Conservation (phyloP, 441 rosid genomes). For the Aquilaria agallochum region DNA sequence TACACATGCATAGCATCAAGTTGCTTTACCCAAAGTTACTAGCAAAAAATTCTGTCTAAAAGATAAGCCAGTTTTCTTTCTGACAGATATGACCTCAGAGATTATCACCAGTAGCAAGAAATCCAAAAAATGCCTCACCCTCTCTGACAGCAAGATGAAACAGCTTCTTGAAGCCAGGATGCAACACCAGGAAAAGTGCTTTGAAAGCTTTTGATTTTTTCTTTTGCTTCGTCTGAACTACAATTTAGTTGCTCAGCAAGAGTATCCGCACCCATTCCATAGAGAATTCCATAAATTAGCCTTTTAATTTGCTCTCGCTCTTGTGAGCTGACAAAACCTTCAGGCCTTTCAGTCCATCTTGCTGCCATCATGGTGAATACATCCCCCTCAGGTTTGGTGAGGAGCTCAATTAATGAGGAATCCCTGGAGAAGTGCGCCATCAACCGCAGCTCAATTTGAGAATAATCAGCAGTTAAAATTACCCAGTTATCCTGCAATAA, state of each 20-base stretch:
- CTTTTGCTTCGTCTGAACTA: constrained; percentile 78
- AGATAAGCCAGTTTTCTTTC: no score
- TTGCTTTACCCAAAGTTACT: no score
- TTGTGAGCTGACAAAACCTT: constrained; percentile 47
- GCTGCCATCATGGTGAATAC: constrained; percentile 92
- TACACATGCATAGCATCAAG: no score
- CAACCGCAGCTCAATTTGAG: constrained; percentile 92
- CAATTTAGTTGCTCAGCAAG: constrained; percentile 91
- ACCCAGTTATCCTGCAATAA: constrained; percentile 90
- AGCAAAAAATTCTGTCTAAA: no score
- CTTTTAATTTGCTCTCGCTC: constrained; percentile 96
- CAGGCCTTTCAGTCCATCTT: constrained; percentile 78
- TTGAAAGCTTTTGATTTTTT: constrained; percentile 82
- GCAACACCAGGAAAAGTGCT: constrained; percentile 81
- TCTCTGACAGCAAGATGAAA: constrained; percentile 66
- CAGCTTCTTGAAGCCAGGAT: constrained; percentile 77
- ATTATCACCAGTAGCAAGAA: background rate
- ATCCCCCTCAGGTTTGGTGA: constrained; percentile 77
- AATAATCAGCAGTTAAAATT: constrained; percentile 91
- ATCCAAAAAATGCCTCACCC: constrained; percentile 48
- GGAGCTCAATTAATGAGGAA: constrained; percentile 68
- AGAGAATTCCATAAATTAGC: constrained; percentile 92
- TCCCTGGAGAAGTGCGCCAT: constrained; percentile 98
- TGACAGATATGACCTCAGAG: no score
- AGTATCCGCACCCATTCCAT: constrained; percentile 96